Evolutionary conservation across 768 basidiomycete genomes (phyloP), one percentile per base, ranked within the genome.

Genomic region (Favolaschia claudopus): DNA sequence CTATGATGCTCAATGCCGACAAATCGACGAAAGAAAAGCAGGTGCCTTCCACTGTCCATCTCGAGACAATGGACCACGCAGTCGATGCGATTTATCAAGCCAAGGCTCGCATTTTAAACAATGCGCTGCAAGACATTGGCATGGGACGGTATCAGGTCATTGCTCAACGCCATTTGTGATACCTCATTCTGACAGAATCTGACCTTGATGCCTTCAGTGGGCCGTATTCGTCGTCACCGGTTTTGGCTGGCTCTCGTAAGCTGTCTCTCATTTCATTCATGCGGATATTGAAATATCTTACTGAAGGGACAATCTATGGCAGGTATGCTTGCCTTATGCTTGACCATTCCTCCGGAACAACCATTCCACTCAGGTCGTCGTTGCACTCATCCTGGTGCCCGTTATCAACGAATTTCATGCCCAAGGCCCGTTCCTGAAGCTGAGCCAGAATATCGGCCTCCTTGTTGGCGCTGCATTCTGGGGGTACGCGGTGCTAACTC

Each of bases 81-180:
- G 7, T 53, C 22, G 82, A 85, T 55, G 81, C 78, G 0, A 72
- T 82, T 9, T 85, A 85, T 58, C 75, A 73, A 40, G 80, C 78
- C 0, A 85, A 85, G 64, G 83, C 84, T 1, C 71, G 72, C 24
- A 66, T 84, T 29, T 55, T 85, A 52, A 82, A 81, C 43, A 71
- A 72, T 38, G 76, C 80, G 5, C 74, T 85, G 39, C 81, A 82
- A 65, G 79, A 82, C 31, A 82, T 85, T 19, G 84, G 84, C 2
- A 85, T 85, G 82, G 85, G 84, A 7, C 79, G 70, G 60, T 85
- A 85, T 58, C 84, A 85, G 77, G 82, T 79, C 44, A 17, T 74
- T 55, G 13, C 33, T 36, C 7, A 19, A 13, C 36, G 14, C 32
- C 17, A 37, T 28, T 13, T 15, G 17, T 10, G 19, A 5, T 4